Conservation (phyloP, 352 stramenopile species). For the Phytopythium litorale region DNA sequence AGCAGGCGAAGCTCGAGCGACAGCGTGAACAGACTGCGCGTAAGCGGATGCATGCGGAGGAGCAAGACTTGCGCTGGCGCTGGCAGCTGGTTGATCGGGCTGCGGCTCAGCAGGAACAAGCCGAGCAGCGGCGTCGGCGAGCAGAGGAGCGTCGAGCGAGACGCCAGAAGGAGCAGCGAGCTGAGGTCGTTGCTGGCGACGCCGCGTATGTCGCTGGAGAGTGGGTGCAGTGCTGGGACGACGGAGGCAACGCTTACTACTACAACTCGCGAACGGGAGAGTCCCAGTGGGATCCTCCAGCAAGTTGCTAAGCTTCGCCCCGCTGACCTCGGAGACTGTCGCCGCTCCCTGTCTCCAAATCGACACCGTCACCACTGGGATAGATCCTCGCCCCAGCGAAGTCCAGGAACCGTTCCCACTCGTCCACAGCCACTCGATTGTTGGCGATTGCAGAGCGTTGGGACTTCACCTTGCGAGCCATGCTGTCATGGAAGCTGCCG, state of each 20-base stretch:
- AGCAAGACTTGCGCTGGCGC: constrained; percentile 24
- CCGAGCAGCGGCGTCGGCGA: constrained; percentile 28
- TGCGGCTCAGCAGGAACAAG: constrained; percentile 18
- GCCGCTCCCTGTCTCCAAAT: not conserved
- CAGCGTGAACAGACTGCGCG: constrained; percentile 36
- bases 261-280: constrained; percentile 51
- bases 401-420: constrained; percentile 76
- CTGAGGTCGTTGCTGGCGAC: constrained; percentile 17
- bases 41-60: constrained; percentile 43
- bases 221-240: constrained; percentile 52
- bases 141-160: constrained; percentile 20
- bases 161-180: not conserved
- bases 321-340: not conserved
- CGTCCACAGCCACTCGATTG: constrained; percentile 36
- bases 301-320: not conserved
- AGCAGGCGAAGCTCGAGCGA: constrained; percentile 22
- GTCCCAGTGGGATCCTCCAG: constrained; percentile 52
- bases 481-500: constrained; percentile 33
- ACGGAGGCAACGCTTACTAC: constrained; percentile 49
- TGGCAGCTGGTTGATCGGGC: constrained; percentile 32
- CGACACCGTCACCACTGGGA: constrained; percentile 13
- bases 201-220: constrained; percentile 21
- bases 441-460: constrained; percentile 37
- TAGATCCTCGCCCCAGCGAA: constrained; percentile 31
- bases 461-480: constrained; percentile 38